A percentile compares a stretch with the other conserved stretches of the same genome.
Evolutionary conservation across 371 early-diverging fungal species (phyloP).

Genomic region (Lichtheimia hyalospora): DNA sequence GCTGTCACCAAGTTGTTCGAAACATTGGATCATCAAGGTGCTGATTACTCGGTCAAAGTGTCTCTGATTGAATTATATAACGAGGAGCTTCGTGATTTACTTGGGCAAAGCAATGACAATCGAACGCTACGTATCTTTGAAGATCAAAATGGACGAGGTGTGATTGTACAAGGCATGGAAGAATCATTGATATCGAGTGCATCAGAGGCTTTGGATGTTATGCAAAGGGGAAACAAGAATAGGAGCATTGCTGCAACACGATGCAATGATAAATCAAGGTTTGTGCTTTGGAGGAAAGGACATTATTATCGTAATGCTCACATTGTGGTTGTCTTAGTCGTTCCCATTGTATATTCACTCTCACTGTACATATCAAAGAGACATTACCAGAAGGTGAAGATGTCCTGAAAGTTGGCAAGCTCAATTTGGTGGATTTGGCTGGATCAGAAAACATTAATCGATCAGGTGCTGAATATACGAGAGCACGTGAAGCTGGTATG

Average conservation of each 20-base stretch:
- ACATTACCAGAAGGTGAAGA: slow-evolving; percentile 79
- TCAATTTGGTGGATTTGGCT: slow-evolving; percentile 97
- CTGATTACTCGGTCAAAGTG: slow-evolving; percentile 77
- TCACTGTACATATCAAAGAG: slow-evolving; percentile 86
- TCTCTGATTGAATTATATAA: slow-evolving; percentile 98
- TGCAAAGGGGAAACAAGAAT: slow-evolving; percentile 76
- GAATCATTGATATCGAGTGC: slow-evolving; percentile 73
- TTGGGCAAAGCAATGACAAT: slow-evolving; percentile 47
- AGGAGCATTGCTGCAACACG: slow-evolving; percentile 87
- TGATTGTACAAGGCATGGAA: slow-evolving; percentile 82
- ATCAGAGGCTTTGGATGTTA: slow-evolving; percentile 69
- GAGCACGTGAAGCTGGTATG: slow-evolving; percentile 90
- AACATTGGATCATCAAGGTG: slow-evolving; percentile 51
- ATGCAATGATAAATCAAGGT: slow-evolving; percentile 90
- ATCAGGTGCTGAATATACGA: slow-evolving; percentile 85
- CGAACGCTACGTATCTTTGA: slow-evolving; percentile 63
- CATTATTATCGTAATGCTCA: neutral
- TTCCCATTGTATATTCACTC: slow-evolving; percentile 92
- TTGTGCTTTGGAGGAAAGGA: neutral
- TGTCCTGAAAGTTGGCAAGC: slow-evolving; percentile 83
- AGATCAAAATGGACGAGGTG: slow-evolving; percentile 65
- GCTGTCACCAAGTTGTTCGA: slow-evolving; percentile 83
- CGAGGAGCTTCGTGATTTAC: slow-evolving; percentile 94
- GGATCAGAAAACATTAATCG: slow-evolving; percentile 95
- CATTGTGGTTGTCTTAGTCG: slow-evolving; percentile 54